These are phyloP conservation scores for Solanum microdontum DNA, from an alignment of 257 asterid species.

Conservation along the genomic window DNA sequence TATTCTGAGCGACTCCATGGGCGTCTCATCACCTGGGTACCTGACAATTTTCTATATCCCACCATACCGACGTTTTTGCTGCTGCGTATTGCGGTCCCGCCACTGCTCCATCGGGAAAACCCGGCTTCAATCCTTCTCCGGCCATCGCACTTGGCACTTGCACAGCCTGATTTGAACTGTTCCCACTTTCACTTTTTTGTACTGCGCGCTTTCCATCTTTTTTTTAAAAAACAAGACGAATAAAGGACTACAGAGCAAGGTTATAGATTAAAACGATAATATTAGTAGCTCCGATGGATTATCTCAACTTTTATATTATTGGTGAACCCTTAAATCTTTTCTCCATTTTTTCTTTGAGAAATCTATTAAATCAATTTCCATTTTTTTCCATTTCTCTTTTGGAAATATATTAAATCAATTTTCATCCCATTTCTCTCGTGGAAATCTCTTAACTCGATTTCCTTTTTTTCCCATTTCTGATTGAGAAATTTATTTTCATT, in stretches of 20 bases:
- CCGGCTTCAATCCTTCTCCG: not conserved
- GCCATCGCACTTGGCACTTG: not conserved
- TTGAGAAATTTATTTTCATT: not conserved
- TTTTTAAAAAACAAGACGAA: not conserved
- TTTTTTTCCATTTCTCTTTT: no score
- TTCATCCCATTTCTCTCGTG: no score
- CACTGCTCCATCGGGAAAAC: not conserved
- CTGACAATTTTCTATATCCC: not conserved
- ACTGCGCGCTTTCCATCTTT: no score
- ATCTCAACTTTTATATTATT: no score
- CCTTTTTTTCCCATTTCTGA: no score
- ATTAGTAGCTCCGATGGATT: no score
- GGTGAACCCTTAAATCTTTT: not conserved
- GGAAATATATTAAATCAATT: no score
- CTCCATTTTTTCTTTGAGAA: not conserved
- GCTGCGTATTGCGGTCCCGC: not conserved
- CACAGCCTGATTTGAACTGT: not conserved
- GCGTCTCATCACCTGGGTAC: not conserved
- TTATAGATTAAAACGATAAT: no score
- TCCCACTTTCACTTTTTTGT: not conserved
- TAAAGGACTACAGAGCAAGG: slow-evolving; percentile 15
- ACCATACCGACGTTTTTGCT: not conserved
- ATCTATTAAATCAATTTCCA: no score
- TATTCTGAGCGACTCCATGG: not conserved
- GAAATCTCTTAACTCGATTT: no score